phyloP scores from a whole-genome alignment of 2,329 filamentous ascomycete species.

The Penicillium vulpinum region DNA sequence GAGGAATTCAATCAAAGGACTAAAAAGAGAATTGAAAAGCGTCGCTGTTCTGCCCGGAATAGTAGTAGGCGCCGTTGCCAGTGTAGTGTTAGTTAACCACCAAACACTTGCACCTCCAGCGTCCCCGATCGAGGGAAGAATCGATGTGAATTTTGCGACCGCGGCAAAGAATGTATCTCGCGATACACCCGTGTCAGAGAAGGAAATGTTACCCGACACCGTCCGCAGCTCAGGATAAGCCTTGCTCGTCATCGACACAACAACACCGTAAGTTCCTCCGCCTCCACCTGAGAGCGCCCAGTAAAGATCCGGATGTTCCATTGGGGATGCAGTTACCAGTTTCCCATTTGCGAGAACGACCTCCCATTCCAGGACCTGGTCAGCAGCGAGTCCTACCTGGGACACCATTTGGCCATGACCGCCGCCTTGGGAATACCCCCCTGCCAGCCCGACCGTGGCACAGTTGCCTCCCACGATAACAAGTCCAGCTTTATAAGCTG shows the following conservation, averaged over 20 bases:
- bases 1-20: not conserved
- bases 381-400: constrained; percentile 44
- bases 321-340: constrained; percentile 15
- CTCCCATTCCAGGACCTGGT: constrained; percentile 34
- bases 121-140: constrained; percentile 11
- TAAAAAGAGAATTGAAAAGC: not conserved
- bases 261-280: constrained; percentile 18
- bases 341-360: constrained; percentile 39
- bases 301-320: constrained; percentile 21
- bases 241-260: constrained; percentile 15
- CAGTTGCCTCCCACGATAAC: not conserved
- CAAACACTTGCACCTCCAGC: constrained; percentile 13
- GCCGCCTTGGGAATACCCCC: constrained; percentile 44
- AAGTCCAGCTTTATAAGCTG: not conserved
- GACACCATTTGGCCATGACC: constrained; percentile 46
- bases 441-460: constrained; percentile 21
- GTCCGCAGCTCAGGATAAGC: constrained; percentile 13
- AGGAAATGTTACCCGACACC: constrained; percentile 10
- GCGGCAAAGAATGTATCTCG: constrained; percentile 6
- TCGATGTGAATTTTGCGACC: not conserved
- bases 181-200: not conserved
- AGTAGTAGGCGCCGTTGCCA: not conserved
- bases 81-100: not conserved
- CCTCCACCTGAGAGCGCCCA: constrained; percentile 27
- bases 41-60: not conserved